These are phyloP conservation scores for Ganoderma sp. DNA, from an alignment of 1,284 basidiomycete genomes.

Conservation along the genomic window DNA sequence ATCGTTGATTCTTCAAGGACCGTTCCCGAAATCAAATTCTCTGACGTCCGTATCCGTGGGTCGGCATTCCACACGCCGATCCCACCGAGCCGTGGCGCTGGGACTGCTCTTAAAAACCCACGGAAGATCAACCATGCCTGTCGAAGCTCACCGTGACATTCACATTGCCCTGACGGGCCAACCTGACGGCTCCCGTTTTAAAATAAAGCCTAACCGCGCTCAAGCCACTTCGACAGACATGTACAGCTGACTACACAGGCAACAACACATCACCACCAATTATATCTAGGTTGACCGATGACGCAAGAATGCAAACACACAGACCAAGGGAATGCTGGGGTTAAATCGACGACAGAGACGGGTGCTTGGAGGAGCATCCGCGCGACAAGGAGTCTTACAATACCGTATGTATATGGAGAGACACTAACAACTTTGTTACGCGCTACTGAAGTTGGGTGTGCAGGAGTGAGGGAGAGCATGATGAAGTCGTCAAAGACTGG, in stretches of 20 bases:
- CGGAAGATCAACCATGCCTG: not conserved
- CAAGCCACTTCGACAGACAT: not conserved
- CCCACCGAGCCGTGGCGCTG: not conserved
- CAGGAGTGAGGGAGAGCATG: constrained; percentile 7
- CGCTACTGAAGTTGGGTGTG: constrained; percentile 1
- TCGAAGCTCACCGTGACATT: not conserved
- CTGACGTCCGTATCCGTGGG: not conserved
- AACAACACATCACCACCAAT: not conserved
- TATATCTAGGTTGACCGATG: not conserved
- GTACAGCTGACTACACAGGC: not conserved
- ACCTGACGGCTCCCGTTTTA: not conserved
- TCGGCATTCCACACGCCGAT: not conserved
- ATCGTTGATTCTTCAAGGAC: not conserved
- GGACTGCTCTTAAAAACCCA: too few relatives aligned
- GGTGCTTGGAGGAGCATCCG: constrained; percentile 17
- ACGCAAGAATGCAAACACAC: not conserved
- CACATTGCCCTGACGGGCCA: not conserved
- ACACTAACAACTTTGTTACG: constrained; percentile 16
- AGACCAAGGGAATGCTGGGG: constrained; percentile 1
- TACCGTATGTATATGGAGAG: constrained; percentile 22
- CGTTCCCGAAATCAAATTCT: not conserved
- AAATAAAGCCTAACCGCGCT: not conserved
- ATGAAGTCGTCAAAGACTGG: constrained; percentile 19
- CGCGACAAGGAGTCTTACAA: constrained; percentile 21
- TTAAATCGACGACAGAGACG: not conserved